phyloP scores from a whole-genome alignment of 2,329 filamentous ascomycete genomes.

The Pseudocercospora fuligena region DNA sequence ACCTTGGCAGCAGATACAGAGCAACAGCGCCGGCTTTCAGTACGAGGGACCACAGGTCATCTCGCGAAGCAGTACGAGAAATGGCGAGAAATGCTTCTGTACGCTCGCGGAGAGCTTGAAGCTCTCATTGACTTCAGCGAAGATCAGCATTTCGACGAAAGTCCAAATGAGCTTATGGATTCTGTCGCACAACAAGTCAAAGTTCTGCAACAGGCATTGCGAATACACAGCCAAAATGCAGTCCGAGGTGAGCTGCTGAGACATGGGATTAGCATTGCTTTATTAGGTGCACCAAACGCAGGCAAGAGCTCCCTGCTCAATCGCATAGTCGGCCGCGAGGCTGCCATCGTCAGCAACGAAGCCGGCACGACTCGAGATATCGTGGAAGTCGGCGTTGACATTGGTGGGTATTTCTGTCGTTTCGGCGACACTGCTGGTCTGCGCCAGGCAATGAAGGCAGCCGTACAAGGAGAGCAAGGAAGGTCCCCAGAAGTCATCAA shows the following conservation, averaged over 20 bases:
- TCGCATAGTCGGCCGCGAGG: constrained; percentile 84
- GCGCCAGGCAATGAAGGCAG: constrained; percentile 46
- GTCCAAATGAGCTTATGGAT: constrained; percentile 70
- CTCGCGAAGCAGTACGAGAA: constrained; percentile 77
- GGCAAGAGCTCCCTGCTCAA: constrained; percentile 97
- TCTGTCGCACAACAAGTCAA: constrained; percentile 71
- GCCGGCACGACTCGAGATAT: constrained; percentile 94
- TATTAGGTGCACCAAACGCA: constrained; percentile 89
- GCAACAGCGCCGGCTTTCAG: constrained; percentile 85
- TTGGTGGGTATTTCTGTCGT: constrained; percentile 88
- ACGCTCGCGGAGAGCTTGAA: constrained; percentile 88
- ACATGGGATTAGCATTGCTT: constrained; percentile 81
- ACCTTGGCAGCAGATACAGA: constrained; percentile 75
- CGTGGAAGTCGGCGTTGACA: constrained; percentile 86
- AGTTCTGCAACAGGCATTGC: constrained; percentile 66
- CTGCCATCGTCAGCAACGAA: constrained; percentile 91
- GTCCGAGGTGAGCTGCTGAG: constrained; percentile 82
- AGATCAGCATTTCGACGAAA: constrained; percentile 95
- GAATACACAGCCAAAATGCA: constrained; percentile 74
- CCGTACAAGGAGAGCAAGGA: not conserved
- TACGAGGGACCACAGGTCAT: constrained; percentile 70
- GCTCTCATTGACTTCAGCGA: constrained; percentile 97
- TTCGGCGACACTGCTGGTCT: constrained; percentile 95
- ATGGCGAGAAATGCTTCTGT: constrained; percentile 78
- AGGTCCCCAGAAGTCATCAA: constrained; percentile 59